These are phyloP conservation scores for Prunus armeniaca DNA, from an alignment of 306 rosid genomes.

Conservation along the genomic window DNA sequence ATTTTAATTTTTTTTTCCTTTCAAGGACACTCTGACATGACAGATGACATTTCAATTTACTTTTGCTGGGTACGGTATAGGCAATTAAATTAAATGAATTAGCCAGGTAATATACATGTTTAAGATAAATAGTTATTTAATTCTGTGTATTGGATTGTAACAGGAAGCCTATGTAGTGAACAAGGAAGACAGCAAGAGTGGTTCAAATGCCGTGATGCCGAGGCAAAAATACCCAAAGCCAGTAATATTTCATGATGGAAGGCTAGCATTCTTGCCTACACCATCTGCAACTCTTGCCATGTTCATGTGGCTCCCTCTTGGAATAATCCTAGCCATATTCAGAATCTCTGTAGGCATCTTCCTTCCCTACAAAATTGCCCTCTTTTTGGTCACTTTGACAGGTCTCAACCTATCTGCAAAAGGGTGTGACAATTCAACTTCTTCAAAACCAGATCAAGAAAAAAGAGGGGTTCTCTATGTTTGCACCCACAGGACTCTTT, in stretches of 20 bases:
- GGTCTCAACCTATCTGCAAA: slow-evolving; percentile 43
- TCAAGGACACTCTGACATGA: background rate
- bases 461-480: slow-evolving; percentile 63
- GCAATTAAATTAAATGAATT: too few relatives aligned
- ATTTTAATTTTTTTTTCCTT: background rate
- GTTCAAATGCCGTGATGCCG: slow-evolving; percentile 30
- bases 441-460: slow-evolving; percentile 17
- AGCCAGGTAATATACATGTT: too few relatives aligned
- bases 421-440: slow-evolving; percentile 9
- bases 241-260: slow-evolving; percentile 84
- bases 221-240: slow-evolving; percentile 75
- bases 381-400: slow-evolving; percentile 34
- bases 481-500: slow-evolving; percentile 68
- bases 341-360: slow-evolving; percentile 56
- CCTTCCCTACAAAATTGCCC: slow-evolving; percentile 53
- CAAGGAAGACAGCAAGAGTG: slow-evolving; percentile 44
- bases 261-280: slow-evolving; percentile 85
- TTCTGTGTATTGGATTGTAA: background rate
- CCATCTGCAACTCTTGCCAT: slow-evolving; percentile 63
- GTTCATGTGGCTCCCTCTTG: slow-evolving; percentile 86
- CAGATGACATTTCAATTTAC: background rate
- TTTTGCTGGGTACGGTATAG: background rate
- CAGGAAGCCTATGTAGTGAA: slow-evolving; percentile 74
- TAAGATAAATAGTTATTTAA: background rate
- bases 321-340: slow-evolving; percentile 51